Evolutionary conservation across 805 yeast species (phyloP).

Genomic region (Candida chauliodis): DNA sequence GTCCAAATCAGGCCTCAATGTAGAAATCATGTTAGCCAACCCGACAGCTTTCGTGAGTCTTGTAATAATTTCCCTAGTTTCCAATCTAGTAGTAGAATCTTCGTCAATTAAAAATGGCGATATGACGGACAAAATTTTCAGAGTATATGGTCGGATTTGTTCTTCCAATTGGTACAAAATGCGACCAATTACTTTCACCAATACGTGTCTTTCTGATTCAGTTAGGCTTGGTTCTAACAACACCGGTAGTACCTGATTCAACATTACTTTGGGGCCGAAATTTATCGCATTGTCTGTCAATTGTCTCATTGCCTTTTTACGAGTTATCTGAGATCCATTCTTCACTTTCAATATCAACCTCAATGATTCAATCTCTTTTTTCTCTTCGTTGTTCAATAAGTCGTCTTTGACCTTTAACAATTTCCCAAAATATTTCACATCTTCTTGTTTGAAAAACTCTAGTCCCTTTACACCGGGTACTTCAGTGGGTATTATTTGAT

Average conservation of each 20-base stretch:
- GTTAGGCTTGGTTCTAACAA: constrained; percentile 68
- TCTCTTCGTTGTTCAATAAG: constrained; percentile 47
- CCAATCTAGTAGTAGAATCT: constrained; percentile 67
- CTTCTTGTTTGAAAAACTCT: constrained; percentile 67
- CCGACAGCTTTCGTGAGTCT: constrained; percentile 81
- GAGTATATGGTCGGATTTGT: constrained; percentile 66
- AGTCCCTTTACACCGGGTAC: constrained; percentile 65
- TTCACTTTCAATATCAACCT: constrained; percentile 64
- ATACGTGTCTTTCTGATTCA: constrained; percentile 77
- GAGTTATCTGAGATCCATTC: constrained; percentile 66
- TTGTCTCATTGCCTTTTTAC: constrained; percentile 68
- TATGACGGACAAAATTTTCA: constrained; percentile 65
- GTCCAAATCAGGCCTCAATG: constrained; percentile 78
- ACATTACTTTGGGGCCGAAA: constrained; percentile 68
- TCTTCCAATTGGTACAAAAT: constrained; percentile 64
- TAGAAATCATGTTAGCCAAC: constrained; percentile 70
- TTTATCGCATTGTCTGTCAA: constrained; percentile 59
- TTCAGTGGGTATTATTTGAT: constrained; percentile 26
- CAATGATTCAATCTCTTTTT: constrained; percentile 58
- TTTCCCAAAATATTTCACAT: constrained; percentile 66
- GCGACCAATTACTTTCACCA: constrained; percentile 74
- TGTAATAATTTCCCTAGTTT: constrained; percentile 76
- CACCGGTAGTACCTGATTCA: constrained; percentile 72
- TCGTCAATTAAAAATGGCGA: constrained; percentile 81
- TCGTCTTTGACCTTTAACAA: constrained; percentile 28